Evolutionary conservation across 352 stramenopile genomes (phyloP), one percentile per base, ranked within the genome.

Genomic region (Pythium rhizo-oryzae): DNA sequence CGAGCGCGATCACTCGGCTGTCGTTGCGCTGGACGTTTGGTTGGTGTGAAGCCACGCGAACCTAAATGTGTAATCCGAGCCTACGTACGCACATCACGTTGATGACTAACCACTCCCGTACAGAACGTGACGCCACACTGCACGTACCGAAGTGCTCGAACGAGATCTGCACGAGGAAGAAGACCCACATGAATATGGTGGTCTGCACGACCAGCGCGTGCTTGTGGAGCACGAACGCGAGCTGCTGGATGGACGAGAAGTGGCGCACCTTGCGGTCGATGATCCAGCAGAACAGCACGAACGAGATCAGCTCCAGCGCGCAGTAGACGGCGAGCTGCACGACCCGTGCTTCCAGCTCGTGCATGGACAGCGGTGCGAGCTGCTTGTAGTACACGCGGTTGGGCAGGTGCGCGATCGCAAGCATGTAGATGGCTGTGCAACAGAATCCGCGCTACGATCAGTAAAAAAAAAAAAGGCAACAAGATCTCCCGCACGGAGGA

Each of bases 381-480:
- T 80, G 70, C 1, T 65, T 60, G 59, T 77, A 80, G 59, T 71
- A 77, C 3, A 71, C 33, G 18, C 59, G 62, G 46, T 75, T 77
- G 7, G 70, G 73, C 51, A 75, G 60, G 11, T 72, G 59, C 46
- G 70, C 65, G 1, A 77, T 71, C 15, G 67, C 60, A 16, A 62
- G 28, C 50, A 55, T 37, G 41, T 63, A 63, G 18, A 77, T 59
- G 5, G 56, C 56, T 62, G 44, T 44, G 13, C 25, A 24, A 51
- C 28, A 33, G 3, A 33, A 33, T 6, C 28, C 28, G 28, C 28
- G n/a, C n/a, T n/a, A 33, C 28, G 28, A 33, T 33, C 3, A 51
- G 23, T 13, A 58, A 4, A 41, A 39, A 4, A 5, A 44, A 18
- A 58, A 8, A 39, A 55, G 25, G 8, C 7, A 1, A 21, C 21